Percentiles rank a stretch among this genome's conserved stretches.
Conservation (phyloP, 2,329 filamentous ascomycete species). For the Talaromyces islandicus region DNA sequence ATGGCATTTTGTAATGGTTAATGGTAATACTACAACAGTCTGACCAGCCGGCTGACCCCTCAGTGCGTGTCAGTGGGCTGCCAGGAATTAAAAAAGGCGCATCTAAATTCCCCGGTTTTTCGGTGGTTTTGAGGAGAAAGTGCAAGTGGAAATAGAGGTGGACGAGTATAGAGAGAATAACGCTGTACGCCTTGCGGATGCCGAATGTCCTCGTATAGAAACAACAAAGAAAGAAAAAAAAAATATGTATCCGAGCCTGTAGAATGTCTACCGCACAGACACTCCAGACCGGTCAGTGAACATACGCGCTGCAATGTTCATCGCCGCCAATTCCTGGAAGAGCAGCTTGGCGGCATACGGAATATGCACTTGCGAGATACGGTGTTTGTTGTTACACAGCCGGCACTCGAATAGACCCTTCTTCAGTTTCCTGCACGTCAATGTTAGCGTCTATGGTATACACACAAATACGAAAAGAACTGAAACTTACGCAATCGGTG, state of each 20-base stretch:
- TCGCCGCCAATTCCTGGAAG: constrained; percentile 95
- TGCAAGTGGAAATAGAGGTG: not conserved
- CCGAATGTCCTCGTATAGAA: constrained; percentile 7
- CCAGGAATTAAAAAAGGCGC: not conserved
- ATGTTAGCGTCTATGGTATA: not conserved
- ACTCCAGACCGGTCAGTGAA: constrained; percentile 64
- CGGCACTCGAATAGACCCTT: constrained; percentile 96
- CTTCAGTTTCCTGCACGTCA: constrained; percentile 66
- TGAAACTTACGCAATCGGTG: constrained; percentile 80
- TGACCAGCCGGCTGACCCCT: not conserved
- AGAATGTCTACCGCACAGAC: constrained; percentile 28
- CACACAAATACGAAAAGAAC: constrained; percentile 18
- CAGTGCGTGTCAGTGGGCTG: not conserved
- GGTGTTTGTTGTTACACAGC: constrained; percentile 98
- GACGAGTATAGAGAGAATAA: not conserved
- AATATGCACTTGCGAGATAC: constrained; percentile 95
- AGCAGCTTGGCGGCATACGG: constrained; percentile 96
- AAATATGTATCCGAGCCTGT: not conserved
- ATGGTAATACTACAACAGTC: not conserved
- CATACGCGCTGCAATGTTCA: constrained; percentile 98
- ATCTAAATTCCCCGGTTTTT: not conserved
- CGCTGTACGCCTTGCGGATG: constrained; percentile 12
- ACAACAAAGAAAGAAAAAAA: constrained; percentile 2
- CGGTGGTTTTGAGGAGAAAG: not conserved
- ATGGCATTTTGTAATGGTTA: not conserved